Percentiles rank a stretch among this genome's conserved stretches.
Evolutionary conservation across 352 stramenopile genomes (phyloP).

Genomic region (Phytophthora tentaculata): DNA sequence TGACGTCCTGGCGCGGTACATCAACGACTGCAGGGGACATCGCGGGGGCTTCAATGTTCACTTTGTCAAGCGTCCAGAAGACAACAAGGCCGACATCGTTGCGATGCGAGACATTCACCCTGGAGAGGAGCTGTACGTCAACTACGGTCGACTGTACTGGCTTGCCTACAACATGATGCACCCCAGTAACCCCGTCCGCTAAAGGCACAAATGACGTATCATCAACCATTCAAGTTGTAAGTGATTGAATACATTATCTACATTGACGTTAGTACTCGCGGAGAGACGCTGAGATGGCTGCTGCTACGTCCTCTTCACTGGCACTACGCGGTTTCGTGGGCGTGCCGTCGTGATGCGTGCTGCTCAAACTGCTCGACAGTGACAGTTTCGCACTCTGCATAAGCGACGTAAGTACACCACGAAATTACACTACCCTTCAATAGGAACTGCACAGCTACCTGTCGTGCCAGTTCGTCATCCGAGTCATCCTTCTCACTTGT

Average conservation of each 20-base stretch:
- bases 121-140: constrained; percentile 78
- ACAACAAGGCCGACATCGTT: constrained; percentile 61
- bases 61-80: constrained; percentile 68
- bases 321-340: constrained; percentile 39
- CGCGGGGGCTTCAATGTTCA: constrained; percentile 69
- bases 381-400: constrained; percentile 48
- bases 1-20: constrained; percentile 70
- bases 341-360: constrained; percentile 26
- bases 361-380: constrained; percentile 43
- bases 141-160: constrained; percentile 89
- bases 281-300: constrained; percentile 67
- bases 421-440: neutral
- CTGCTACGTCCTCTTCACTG: constrained; percentile 69
- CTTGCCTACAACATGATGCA: constrained; percentile 78
- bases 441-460: constrained; percentile 30
- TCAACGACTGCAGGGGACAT: constrained; percentile 79
- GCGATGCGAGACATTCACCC: constrained; percentile 60
- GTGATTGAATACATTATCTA: neutral
- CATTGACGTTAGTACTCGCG: constrained; percentile 59
- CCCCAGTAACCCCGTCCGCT: constrained; percentile 58
- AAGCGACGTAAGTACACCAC: neutral
- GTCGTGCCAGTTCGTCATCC: constrained; percentile 49
- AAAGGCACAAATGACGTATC: constrained; percentile 5
- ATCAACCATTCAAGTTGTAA: too few relatives aligned
- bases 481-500: constrained; percentile 37